Conservation (phyloP, 2,329 filamentous ascomycete genomes). For the Pseudopithomyces maydicus region DNA sequence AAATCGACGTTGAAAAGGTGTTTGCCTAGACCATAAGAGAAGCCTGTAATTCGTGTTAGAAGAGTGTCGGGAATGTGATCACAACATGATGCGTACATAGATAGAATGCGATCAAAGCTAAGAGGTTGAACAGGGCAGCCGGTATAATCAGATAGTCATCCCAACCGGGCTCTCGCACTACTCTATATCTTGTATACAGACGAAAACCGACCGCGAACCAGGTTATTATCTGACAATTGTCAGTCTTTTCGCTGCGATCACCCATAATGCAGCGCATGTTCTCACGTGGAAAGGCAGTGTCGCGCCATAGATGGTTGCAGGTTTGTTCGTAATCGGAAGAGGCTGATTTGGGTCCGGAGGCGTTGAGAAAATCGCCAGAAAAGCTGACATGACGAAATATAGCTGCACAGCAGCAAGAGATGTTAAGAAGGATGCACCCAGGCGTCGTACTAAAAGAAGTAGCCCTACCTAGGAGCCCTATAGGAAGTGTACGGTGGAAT, state of each 20-base stretch:
- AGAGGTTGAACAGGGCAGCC: constrained; percentile 29
- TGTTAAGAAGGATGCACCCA: neutral
- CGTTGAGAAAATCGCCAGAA: constrained; percentile 11
- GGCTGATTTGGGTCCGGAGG: constrained; percentile 31
- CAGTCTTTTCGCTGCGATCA: neutral
- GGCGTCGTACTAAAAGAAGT: neutral
- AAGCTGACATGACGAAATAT: constrained; percentile 2
- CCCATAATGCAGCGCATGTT: neutral
- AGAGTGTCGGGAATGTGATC: neutral
- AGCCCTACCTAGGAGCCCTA: neutral
- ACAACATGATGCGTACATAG: constrained; percentile 16
- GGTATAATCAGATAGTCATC: constrained; percentile 42
- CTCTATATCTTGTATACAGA: constrained; percentile 30
- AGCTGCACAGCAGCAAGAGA: neutral
- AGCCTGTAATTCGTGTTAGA: constrained; percentile 18
- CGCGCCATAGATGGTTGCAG: constrained; percentile 28
- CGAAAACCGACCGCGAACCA: constrained; percentile 33
- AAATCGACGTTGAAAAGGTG: constrained; percentile 28
- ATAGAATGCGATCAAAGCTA: constrained; percentile 24
- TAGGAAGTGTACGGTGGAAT: neutral
- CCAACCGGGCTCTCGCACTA: constrained; percentile 37
- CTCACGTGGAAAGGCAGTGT: constrained; percentile 35
- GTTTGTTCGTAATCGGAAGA: constrained; percentile 26
- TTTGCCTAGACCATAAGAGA: constrained; percentile 34
- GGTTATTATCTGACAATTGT: constrained; percentile 25